Evolutionary conservation across 2,329 filamentous ascomycete species (phyloP).

Genomic region (Rutstroemia sydowiana): DNA sequence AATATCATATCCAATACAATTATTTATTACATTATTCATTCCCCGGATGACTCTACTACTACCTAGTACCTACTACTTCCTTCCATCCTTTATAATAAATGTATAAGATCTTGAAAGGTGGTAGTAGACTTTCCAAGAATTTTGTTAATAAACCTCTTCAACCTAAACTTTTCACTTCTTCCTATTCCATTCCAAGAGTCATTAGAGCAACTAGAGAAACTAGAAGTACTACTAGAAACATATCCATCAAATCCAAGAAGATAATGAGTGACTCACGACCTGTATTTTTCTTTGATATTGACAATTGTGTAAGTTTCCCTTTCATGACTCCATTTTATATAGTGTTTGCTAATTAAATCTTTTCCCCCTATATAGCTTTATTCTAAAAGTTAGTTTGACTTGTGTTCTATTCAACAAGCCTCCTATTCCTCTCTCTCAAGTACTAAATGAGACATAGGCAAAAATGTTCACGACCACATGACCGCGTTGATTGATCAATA

Average conservation of each 20-base stretch:
- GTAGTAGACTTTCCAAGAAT: background rate
- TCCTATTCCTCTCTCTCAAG: background rate
- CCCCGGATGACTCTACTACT: background rate
- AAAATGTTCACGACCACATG: constrained; percentile 85
- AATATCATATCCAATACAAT: no score
- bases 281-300: constrained; percentile 82
- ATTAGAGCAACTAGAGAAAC: constrained; percentile 3
- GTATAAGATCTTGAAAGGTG: constrained; percentile 1
- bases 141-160: background rate
- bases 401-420: background rate
- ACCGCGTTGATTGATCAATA: constrained; percentile 61
- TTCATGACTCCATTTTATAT: constrained; percentile 42
- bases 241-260: constrained; percentile 8
- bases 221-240: background rate
- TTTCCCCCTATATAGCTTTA: constrained; percentile 53
- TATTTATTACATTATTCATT: no score
- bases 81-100: background rate
- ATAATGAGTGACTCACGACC: constrained; percentile 32
- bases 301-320: constrained; percentile 73
- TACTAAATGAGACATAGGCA: constrained; percentile 39
- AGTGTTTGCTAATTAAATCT: background rate
- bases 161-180: background rate
- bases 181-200: background rate
- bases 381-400: constrained; percentile 57
- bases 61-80: background rate